Evolutionary conservation across 2,329 filamentous ascomycete species (phyloP).

Genomic region (Fusarium albosuccineum): DNA sequence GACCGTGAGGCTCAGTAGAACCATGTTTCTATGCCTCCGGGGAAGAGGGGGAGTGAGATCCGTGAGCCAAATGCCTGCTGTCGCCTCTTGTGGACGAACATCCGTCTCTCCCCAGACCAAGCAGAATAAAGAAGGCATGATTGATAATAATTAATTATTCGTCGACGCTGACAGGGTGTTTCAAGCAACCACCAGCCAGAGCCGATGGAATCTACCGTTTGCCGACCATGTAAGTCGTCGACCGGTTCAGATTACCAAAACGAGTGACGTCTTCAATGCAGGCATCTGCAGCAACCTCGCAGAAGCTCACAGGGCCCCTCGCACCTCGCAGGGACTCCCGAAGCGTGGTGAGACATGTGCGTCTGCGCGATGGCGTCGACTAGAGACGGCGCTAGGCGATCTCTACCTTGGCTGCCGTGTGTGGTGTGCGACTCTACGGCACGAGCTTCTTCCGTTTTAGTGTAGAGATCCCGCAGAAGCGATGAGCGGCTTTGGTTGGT

Average conservation of each 20-base stretch:
- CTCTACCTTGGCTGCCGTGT: conserved; percentile 41
- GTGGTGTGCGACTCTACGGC: conserved; percentile 34
- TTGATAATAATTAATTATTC: conserved; percentile 18
- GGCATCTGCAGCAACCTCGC: conserved; percentile 32
- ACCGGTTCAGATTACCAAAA: conserved; percentile 43
- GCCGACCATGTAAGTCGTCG: conserved; percentile 21
- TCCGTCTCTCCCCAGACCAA: conserved; percentile 16
- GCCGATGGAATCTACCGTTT: conserved; percentile 16
- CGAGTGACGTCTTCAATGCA: conserved; percentile 46
- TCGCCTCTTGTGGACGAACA: conserved; percentile 2
- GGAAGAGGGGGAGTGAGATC: conserved; percentile 21
- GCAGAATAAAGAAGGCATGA: conserved; percentile 15
- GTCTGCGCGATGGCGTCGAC: conserved; percentile 44
- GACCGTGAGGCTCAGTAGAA: conserved; percentile 18
- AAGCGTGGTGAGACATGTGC: conserved; percentile 45
- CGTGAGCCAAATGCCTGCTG: conserved; percentile 28
- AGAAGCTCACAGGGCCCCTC: conserved; percentile 38
- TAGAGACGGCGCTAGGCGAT: conserved; percentile 39
- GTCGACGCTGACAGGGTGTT: conserved; percentile 8
- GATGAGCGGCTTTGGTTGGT: conserved; percentile 52
- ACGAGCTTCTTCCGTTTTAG: conserved; percentile 47
- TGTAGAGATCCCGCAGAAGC: conserved; percentile 24
- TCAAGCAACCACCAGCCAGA: conserved; percentile 5
- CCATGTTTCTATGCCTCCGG: conserved; percentile 20
- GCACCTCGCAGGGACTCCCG: conserved; percentile 43